Conservation (phyloP, 768 basidiomycete genomes). For the Tremella fuciformis region DNA sequence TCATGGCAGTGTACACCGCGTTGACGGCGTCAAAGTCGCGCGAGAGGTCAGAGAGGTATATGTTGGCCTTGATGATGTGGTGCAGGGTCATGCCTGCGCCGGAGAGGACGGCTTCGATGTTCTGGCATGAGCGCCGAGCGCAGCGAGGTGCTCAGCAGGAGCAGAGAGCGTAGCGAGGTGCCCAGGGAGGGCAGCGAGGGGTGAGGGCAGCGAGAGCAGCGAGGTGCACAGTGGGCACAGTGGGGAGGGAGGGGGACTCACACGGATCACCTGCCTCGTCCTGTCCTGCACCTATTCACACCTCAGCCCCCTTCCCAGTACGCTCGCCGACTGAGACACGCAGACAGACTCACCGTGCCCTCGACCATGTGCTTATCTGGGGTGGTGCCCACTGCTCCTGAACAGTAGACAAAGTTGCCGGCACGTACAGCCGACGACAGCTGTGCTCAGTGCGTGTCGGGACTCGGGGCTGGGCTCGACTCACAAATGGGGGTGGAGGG, state of each 20-base stretch:
- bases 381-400: slow-evolving; percentile 36
- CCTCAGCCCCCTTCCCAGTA: slow-evolving; percentile 2
- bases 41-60: slow-evolving; percentile 34
- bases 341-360: slow-evolving; percentile 24
- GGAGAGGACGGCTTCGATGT: slow-evolving; percentile 35
- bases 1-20: slow-evolving; percentile 19
- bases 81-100: slow-evolving; percentile 26
- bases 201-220: too few relatives aligned
- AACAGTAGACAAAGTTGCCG: slow-evolving; percentile 30
- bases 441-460: not conserved
- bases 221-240: too few relatives aligned
- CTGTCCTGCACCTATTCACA: slow-evolving; percentile 27
- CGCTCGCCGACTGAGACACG: too few relatives aligned
- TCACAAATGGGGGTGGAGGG: too few relatives aligned
- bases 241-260: too few relatives aligned
- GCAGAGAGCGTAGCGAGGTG: too few relatives aligned
- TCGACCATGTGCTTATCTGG: slow-evolving; percentile 34
- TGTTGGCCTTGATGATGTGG: slow-evolving; percentile 37
- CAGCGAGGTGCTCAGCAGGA: too few relatives aligned
- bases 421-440: slow-evolving; percentile 34
- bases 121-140: slow-evolving; percentile 10
- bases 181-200: too few relatives aligned
- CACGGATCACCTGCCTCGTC: slow-evolving; percentile 19
- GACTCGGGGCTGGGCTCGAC: too few relatives aligned
- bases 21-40: slow-evolving; percentile 29